Evolutionary conservation across 257 asterid species (phyloP), one percentile per base, ranked within the genome.

Genomic region (Solanum arcanum): DNA sequence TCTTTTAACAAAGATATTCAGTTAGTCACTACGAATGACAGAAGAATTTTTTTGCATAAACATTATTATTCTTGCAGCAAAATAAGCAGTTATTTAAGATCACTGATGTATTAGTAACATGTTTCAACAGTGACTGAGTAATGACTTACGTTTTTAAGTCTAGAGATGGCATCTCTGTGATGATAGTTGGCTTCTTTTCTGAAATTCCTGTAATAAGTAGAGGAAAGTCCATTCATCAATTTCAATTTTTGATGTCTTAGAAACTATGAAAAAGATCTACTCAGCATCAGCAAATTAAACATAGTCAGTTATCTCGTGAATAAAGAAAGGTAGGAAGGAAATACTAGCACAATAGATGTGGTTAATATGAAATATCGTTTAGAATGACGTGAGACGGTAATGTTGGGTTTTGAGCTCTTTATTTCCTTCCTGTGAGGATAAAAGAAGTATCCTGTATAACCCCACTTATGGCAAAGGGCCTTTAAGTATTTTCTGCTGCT

Each of bases 111-210:
- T 77, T n/a, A 42, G 60, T 77, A 42, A 13, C 49, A 77, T 77
- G 62, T 77, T 42, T 46, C 39, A 44, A 44, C 9, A 78, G n/a
- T 0, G 12, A 13, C 64, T 44, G 39, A 44, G 25, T 15, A 25
- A 46, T 15, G 39, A 91, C 93, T 91, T 89, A 96, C 98, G 92
- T 92, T 90, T 94, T 92, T 88, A 94, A 86, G 90, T 94, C 98
- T 85, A 92, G 88, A 77, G 95, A 83, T 89, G 95, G 56, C 88
- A 88, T 88, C 66, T 94, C 97, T 2, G 91, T 89, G 83, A 86
- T 83, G 86, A 91, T 52, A 82, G 89, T 88, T 25, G 91, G 80
- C 93, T 90, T 94, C 92, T 88, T 90, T 62, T 92, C 94, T 42
- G 93, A 83, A 74, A 88, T 86, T 91, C 91, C 98, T 95, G 94